Conservation (phyloP, 371 early-diverging fungal genomes). For the Rhizopus microsporus region DNA sequence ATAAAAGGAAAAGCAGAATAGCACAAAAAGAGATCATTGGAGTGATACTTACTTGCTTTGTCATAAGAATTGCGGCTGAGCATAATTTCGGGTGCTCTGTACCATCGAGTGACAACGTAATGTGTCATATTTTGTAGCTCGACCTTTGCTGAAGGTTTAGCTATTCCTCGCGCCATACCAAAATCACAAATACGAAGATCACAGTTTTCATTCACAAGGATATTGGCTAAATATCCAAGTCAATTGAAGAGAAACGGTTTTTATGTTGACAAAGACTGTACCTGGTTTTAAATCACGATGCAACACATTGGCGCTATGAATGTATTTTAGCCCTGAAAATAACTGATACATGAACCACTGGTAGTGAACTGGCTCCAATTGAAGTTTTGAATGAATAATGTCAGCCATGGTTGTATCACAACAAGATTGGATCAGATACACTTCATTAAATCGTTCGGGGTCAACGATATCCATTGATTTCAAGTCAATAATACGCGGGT, state of each 20-base stretch:
- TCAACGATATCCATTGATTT: slow-evolving; percentile 72
- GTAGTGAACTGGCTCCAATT: slow-evolving; percentile 85
- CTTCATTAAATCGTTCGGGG: slow-evolving; percentile 68
- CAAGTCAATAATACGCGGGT: slow-evolving; percentile 76
- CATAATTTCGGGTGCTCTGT: slow-evolving; percentile 55
- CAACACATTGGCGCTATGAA: slow-evolving; percentile 87
- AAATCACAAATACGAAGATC: slow-evolving; percentile 62
- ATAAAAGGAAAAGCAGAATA: background rate
- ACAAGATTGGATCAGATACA: slow-evolving; percentile 66
- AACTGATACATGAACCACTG: slow-evolving; percentile 94
- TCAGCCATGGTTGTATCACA: slow-evolving; percentile 94
- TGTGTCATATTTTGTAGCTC: slow-evolving; percentile 44
- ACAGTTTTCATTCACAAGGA: slow-evolving; percentile 91
- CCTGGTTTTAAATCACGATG: slow-evolving; percentile 90
- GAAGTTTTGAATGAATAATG: slow-evolving; percentile 83
- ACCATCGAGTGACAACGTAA: slow-evolving; percentile 53
- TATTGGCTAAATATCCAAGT: slow-evolving; percentile 57
- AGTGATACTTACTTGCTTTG: slow-evolving; percentile 36
- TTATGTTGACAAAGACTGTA: slow-evolving; percentile 11
- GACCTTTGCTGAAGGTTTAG: slow-evolving; percentile 17
- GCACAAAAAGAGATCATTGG: no score
- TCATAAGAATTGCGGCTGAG: slow-evolving; percentile 39
- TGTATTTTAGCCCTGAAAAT: slow-evolving; percentile 85
- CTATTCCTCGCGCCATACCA: slow-evolving; percentile 52
- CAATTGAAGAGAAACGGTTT: background rate